Percentiles rank a stretch among this genome's conserved stretches.
Evolutionary conservation across 2,329 filamentous ascomycete genomes (phyloP).

Genomic region (Rhexocercosporidium sp.): DNA sequence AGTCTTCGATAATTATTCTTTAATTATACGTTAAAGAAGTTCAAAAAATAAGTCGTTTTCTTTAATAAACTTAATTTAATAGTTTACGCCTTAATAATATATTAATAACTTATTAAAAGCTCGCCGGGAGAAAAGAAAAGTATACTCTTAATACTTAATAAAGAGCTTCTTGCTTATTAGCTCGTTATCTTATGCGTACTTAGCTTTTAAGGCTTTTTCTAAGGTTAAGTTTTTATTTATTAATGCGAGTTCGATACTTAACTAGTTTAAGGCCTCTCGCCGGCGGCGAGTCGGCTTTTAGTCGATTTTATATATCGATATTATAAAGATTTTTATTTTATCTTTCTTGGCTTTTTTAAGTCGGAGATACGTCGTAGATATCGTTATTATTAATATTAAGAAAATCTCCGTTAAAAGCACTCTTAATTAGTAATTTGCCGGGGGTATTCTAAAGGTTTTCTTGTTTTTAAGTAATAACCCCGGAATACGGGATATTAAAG

Average conservation of each 20-base stretch:
- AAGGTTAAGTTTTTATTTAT: background rate
- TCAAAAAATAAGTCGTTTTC: no score
- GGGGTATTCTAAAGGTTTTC: background rate
- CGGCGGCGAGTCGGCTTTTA: background rate
- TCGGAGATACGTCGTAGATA: background rate
- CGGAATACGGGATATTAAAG: background rate
- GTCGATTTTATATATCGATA: background rate
- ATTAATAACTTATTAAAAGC: no score
- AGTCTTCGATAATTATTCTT: background rate
- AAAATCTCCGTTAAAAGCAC: background rate
- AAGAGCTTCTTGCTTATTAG: no score
- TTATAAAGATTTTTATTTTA: background rate
- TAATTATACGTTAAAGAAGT: background rate
- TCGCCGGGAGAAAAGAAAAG: no score
- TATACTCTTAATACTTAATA: no score
- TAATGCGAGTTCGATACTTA: no score
- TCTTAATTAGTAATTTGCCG: background rate
- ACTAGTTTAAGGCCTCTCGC: background rate
- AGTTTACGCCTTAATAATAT: no score
- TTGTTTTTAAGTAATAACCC: background rate
- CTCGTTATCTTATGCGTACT: no score
- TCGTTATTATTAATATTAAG: background rate
- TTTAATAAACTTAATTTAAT: no score
- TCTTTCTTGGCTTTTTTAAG: background rate
- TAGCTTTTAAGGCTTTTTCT: no score